Base-by-base conservation (phyloP, 805 yeast genomes). In the Candida incommunis region DNA sequence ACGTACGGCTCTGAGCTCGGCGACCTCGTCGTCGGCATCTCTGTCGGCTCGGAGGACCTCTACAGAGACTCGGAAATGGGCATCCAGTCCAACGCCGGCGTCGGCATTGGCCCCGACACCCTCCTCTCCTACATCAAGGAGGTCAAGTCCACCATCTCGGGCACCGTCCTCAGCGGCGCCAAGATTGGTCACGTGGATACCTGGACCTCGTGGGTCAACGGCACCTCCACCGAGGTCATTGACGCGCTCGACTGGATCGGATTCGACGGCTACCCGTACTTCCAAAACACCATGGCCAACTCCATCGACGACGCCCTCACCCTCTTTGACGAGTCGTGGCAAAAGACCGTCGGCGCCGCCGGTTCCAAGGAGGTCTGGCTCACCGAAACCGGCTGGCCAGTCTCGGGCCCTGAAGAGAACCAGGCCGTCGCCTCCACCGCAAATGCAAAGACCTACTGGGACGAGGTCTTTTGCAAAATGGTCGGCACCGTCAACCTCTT, bases 341-440 rank as follows among this genome's bases (percentile, higher is more conserved):
- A 48, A 23, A 26, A 84, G 69, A 70, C 86, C 51, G 62, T 73
- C 52, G 82, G 82, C 67, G 94, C 90, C 50, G 68, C 81, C 47
- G 78, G 86, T 44, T 85, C 82, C 63, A 74, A 83, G 55, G 71
- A 74, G 42, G 82, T 84, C 70, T 83, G 85, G 82, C 87, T 84
- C 60, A 94, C 94, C 67, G 95, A 84, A 69, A 84, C 95, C 51
- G 95, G 95, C 54, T 83, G 94, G 92, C 92, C 94, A 62, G 71
- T 90, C 27, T 75, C 74, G 7, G 95, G 95, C 66, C 70, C 85
- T 44, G 62, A 67, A 55, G 82, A 64, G 52, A 84, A 78, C 60
- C 44, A 58, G 52, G 67, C 92, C 45, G 60, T 65, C 23, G 92
- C 94, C 60, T 61, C 77, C 55, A 70, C 74, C 48, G 68, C 57